phyloP scores from a whole-genome alignment of 2,329 filamentous ascomycete genomes.

The Cercospora nicotianae region DNA sequence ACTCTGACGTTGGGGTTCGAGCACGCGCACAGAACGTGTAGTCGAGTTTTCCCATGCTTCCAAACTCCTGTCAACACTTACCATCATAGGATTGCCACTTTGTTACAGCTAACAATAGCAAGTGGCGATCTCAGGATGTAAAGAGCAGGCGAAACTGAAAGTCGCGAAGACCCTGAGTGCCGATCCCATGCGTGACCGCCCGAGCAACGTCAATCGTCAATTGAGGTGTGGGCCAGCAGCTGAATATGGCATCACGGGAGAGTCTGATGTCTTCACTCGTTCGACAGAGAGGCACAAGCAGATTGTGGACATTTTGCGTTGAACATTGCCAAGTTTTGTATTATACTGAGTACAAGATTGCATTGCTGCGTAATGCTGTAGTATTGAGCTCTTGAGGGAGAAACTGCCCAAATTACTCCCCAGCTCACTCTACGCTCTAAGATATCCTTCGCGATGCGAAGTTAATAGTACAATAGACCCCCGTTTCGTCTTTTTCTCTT shows the following conservation, averaged over 20 bases:
- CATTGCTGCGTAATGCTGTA: not conserved
- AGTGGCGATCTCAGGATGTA: not conserved
- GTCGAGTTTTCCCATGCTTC: too few species aligned
- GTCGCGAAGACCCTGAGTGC: not conserved
- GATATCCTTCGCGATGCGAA: not conserved
- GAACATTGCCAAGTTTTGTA: not conserved
- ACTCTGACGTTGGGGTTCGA: not conserved
- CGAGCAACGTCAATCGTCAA: not conserved
- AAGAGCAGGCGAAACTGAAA: not conserved
- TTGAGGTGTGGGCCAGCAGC: not conserved
- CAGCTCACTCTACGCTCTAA: not conserved
- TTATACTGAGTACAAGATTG: not conserved
- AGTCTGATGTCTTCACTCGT: not conserved
- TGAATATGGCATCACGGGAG: not conserved
- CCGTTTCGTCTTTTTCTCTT: not conserved
- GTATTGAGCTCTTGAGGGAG: not conserved
- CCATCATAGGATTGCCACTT: not conserved
- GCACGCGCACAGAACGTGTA: not conserved
- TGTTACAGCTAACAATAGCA: conserved; percentile 1
- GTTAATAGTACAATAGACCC: conserved; percentile 4
- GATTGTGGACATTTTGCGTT: not conserved
- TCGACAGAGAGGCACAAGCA: not conserved
- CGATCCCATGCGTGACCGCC: not conserved
- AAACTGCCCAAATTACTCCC: not conserved
- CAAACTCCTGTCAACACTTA: not conserved